A percentile compares a stretch with the other conserved stretches of the same genome.
Evolutionary conservation across 2,329 filamentous ascomycete species (phyloP).

Genomic region (Xylaria polymorpha): DNA sequence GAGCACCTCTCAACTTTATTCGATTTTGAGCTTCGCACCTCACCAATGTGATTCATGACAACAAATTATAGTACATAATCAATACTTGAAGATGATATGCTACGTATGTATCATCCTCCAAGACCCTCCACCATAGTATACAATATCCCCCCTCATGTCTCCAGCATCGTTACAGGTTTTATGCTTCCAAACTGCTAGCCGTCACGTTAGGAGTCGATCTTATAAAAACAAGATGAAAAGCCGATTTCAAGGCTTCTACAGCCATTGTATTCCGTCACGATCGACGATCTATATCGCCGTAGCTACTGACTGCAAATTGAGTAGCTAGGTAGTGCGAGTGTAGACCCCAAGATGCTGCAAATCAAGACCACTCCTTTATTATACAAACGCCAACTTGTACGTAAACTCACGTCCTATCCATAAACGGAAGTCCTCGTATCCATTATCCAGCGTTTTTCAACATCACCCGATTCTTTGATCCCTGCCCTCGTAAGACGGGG

Average conservation of each 20-base stretch:
- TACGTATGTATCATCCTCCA: too few species aligned
- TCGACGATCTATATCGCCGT: constrained; percentile 19
- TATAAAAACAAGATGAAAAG: background rate
- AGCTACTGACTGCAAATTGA: background rate
- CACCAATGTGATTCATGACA: too few species aligned
- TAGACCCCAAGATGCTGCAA: background rate
- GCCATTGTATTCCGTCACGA: constrained; percentile 16
- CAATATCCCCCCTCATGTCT: too few species aligned
- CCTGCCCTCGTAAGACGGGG: background rate
- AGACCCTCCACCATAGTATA: too few species aligned
- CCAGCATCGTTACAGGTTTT: too few species aligned
- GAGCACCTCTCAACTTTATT: too few species aligned
- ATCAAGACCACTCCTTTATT: constrained; percentile 9
- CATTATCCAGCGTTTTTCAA: constrained; percentile 17
- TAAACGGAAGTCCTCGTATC: background rate
- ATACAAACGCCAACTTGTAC: constrained; percentile 22
- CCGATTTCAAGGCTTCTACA: background rate
- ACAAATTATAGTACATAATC: too few species aligned
- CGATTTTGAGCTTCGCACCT: too few species aligned
- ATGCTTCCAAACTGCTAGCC: background rate
- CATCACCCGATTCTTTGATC: constrained; percentile 10
- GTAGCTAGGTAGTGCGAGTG: background rate
- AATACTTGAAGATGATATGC: too few species aligned
- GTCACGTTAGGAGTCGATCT: background rate
- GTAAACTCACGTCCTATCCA: background rate